Evolutionary conservation across 2,329 filamentous ascomycete genomes (phyloP), one percentile per base, ranked within the genome.

Genomic region (Penicillium sp.): DNA sequence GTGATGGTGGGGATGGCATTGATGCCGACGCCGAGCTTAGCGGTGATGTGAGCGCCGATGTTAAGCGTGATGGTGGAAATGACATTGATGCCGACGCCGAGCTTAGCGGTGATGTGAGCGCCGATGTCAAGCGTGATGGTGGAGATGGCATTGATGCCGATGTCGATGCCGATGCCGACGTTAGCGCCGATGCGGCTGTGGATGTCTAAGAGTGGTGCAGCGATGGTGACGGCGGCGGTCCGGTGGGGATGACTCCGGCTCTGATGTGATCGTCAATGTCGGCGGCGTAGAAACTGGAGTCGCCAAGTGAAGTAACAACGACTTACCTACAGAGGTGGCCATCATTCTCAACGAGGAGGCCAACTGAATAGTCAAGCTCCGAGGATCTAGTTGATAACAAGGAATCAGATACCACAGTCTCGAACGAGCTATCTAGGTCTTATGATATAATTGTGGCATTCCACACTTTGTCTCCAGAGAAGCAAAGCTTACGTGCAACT

Each of bases 61-160:
- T 51, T 6, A 53, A 53, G 35, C 53, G 50, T 28, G 45, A 17
- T 3, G 34, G 8, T 2, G 6, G 6, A 26, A 3, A 26, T 26
- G 24, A 10, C 8, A 9, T 26, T 26, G 8, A 26, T 26, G 24
- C 8, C 17, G 17, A 17, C 17, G 17, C 17, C 17, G 17, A 17
- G 17, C 17, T 17, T 10, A 22, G 42, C 7, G 35, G 42, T 19
- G 43, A 32, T 2, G 19, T 24, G 15, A 10, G 21, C 7, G 26
- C 13, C 31, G 34, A 40, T 9, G 32, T 51, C 8, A 53, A 53
- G 35, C 53, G 50, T 32, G 45, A 17, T 3, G 34, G 8, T 2
- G 6, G 6, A 26, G 8, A 26, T 26, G 24, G 3, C 8, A 9
- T 26, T 26, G 2, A 26, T 26, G 24, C 24, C 8, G 8, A 9